These are phyloP conservation scores for Epicoccum sorghinum DNA, from an alignment of 2,329 filamentous ascomycete species.

Conservation along the genomic window DNA sequence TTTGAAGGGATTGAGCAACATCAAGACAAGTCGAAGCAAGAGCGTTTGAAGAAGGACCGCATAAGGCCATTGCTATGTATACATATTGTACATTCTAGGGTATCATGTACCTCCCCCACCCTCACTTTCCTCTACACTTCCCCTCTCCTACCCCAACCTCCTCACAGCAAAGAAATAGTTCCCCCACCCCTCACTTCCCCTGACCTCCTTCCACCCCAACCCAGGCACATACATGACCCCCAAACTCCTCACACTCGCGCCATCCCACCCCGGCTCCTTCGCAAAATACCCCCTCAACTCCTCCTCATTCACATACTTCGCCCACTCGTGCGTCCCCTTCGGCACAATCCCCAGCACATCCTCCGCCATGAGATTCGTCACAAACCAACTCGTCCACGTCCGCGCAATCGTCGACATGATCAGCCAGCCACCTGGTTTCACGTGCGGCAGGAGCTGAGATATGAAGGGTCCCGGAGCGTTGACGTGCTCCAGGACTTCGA, in stretches of 20 bases:
- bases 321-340: conserved; percentile 93
- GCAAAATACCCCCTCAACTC: conserved; percentile 67
- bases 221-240: conserved; percentile 92
- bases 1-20: not conserved
- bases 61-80: conserved; percentile 7
- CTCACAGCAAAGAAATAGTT: conserved; percentile 96
- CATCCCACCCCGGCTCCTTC: conserved; percentile 49
- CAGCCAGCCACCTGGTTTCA: conserved; percentile 91
- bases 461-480: conserved; percentile 77
- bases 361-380: conserved; percentile 91
- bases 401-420: conserved; percentile 91
- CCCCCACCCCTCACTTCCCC: conserved; percentile 80
- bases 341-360: conserved; percentile 87
- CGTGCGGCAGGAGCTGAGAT: conserved; percentile 71
- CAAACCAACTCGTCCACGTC: conserved; percentile 86
- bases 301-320: conserved; percentile 87
- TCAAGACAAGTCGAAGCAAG: too few relatives aligned
- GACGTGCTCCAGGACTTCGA: conserved; percentile 96
- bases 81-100: conserved; percentile 30
- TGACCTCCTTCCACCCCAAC: conserved; percentile 84
- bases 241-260: conserved; percentile 65
- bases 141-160: conserved; percentile 16
- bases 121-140: not conserved
- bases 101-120: conserved; percentile 28
- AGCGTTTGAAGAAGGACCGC: not conserved